phyloP scores from a whole-genome alignment of 371 early-diverging fungal species.

The Syncephalastrum contaminatum region DNA sequence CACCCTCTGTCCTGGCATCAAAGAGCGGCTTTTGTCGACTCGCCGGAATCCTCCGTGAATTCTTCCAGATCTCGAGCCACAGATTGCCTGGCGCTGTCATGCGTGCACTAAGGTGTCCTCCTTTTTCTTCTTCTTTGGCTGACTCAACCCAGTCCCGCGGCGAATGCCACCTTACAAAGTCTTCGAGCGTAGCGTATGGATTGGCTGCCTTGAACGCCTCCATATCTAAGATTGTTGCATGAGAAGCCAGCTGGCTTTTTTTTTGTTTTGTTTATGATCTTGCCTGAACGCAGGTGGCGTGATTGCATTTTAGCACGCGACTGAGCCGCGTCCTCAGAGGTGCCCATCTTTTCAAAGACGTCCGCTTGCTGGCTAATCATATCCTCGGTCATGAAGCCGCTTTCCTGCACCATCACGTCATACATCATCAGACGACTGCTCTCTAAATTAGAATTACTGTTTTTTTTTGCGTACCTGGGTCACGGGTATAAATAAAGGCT shows the following conservation, averaged over 20 bases:
- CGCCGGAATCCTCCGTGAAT: slow-evolving; percentile 68
- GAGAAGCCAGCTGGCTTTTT: not conserved
- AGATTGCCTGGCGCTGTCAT: slow-evolving; percentile 82
- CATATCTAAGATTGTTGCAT: slow-evolving; percentile 54
- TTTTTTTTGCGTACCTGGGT: slow-evolving; percentile 52
- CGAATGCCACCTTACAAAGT: slow-evolving; percentile 96
- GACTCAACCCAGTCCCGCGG: slow-evolving; percentile 79
- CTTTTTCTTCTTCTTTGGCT: slow-evolving; percentile 14
- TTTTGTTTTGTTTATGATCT: not conserved
- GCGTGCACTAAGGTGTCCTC: slow-evolving; percentile 60
- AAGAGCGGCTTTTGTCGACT: slow-evolving; percentile 79
- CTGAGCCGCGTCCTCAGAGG: slow-evolving; percentile 68
- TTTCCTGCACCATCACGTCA: slow-evolving; percentile 41
- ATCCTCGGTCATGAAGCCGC: slow-evolving; percentile 89
- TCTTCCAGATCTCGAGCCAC: slow-evolving; percentile 88
- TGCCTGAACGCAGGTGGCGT: slow-evolving; percentile 73
- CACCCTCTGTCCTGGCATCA: slow-evolving; percentile 70
- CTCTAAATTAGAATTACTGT: not conserved
- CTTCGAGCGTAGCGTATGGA: slow-evolving; percentile 74
- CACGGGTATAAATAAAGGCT: slow-evolving; percentile 68
- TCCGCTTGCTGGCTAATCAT: slow-evolving; percentile 81
- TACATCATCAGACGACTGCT: not conserved
- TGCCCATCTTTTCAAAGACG: slow-evolving; percentile 76
- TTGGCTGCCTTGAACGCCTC: slow-evolving; percentile 87
- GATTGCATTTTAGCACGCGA: slow-evolving; percentile 80